Conservation (phyloP, 2,329 filamentous ascomycete genomes). For the Botrytis pseudocinerea region DNA sequence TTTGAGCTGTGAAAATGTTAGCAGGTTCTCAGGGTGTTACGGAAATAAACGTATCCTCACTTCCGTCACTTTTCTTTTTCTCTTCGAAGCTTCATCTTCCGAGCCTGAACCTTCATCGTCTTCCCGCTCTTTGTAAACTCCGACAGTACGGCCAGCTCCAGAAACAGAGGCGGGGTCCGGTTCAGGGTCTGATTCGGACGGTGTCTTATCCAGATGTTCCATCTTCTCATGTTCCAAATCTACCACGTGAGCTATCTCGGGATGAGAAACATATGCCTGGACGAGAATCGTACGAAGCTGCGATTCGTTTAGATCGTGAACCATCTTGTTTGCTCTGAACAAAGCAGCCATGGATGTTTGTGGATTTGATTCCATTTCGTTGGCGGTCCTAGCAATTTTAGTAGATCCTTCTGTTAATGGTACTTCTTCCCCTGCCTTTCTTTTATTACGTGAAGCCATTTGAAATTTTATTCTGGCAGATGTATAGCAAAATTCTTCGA, state of each 20-base stretch:
- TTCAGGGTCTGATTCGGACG: not conserved
- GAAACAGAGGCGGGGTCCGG: not conserved
- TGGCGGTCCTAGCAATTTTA: not conserved
- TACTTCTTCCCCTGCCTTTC: slow-evolving; percentile 14
- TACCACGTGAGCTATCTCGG: slow-evolving; percentile 9
- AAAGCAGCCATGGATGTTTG: slow-evolving; percentile 8
- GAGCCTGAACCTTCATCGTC: not conserved
- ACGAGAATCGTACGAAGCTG: slow-evolving; percentile 21
- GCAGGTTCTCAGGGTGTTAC: not conserved
- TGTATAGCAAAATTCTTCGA: not conserved
- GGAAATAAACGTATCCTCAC: not conserved
- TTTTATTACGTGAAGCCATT: not conserved
- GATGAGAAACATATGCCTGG: slow-evolving; percentile 19
- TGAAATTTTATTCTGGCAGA: not conserved
- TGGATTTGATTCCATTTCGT: slow-evolving; percentile 5
- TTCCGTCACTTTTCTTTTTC: slow-evolving; percentile 16
- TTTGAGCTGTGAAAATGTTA: slow-evolving; percentile 8
- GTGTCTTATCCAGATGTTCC: not conserved
- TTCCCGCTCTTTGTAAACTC: not conserved
- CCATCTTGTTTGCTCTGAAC: slow-evolving; percentile 20
- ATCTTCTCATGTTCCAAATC: slow-evolving; percentile 21
- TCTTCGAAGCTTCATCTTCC: not conserved
- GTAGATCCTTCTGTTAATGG: not conserved
- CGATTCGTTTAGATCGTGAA: slow-evolving; percentile 20
- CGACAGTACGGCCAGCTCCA: no score